Evolutionary conservation across 208 protist species (phyloP).

Genomic region (Willaertia magna): DNA sequence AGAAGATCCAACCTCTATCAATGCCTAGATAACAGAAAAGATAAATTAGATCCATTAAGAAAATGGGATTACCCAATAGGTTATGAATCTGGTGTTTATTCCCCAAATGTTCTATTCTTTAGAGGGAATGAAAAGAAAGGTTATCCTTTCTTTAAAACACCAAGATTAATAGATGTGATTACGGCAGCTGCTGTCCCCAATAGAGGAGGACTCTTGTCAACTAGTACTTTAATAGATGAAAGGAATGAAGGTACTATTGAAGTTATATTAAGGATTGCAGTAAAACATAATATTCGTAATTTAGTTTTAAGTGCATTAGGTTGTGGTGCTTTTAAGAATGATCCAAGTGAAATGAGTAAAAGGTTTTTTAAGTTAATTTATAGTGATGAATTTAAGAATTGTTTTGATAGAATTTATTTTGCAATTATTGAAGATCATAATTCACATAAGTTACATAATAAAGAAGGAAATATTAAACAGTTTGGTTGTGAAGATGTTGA

Average conservation of each 20-base stretch:
- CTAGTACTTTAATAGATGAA: background rate
- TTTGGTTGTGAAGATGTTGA: too few species aligned
- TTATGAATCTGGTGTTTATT: conserved; percentile 8
- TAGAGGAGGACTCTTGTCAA: background rate
- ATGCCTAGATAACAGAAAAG: background rate
- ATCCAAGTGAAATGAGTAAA: background rate
- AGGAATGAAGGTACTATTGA: background rate
- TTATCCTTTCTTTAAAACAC: conserved; percentile 11
- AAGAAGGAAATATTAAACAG: background rate
- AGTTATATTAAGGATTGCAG: background rate
- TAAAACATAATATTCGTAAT: background rate
- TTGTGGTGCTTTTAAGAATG: conserved; percentile 15
- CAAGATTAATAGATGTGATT: background rate
- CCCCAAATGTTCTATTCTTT: conserved; percentile 11
- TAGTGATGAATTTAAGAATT: background rate
- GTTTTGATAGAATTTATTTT: conserved; percentile 10
- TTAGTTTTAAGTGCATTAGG: conserved; percentile 14
- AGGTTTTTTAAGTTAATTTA: background rate
- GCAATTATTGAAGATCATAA: conserved; percentile 23
- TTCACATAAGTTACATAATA: background rate
- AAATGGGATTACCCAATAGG: conserved; percentile 11
- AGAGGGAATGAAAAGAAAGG: conserved; percentile 14
- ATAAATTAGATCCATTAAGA: background rate
- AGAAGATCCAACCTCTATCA: conserved; percentile 10
- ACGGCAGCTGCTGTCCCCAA: conserved; percentile 9